phyloP scores from a whole-genome alignment of 140 eudicot species.

The Bidens hawaiensis region DNA sequence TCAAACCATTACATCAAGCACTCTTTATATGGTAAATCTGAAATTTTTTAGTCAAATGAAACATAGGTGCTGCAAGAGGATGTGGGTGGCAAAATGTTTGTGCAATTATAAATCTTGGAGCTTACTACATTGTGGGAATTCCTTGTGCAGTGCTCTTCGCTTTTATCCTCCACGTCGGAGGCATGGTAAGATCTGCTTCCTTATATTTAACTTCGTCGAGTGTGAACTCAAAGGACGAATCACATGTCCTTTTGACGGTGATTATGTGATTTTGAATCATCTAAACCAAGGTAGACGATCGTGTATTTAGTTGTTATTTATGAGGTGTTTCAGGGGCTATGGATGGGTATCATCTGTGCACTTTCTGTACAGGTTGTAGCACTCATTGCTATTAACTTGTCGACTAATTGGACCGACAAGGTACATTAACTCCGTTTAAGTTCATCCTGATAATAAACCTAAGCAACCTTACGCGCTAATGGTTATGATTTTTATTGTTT shows the following conservation, averaged over 20 bases:
- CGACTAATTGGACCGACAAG: conserved; percentile 60
- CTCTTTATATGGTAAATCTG: no score
- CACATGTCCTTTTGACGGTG: no score
- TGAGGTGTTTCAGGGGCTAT: conserved; percentile 50
- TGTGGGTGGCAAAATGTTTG: conserved; percentile 81
- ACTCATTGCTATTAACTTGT: conserved; percentile 44
- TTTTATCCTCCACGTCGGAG: conserved; percentile 64
- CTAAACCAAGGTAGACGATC: no score
- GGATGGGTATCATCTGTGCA: conserved; percentile 75
- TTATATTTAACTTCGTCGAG: not conserved
- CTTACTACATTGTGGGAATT: conserved; percentile 66
- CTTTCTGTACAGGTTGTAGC: conserved; percentile 53
- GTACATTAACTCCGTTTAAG: conserved; percentile 20
- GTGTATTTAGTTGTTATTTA: not conserved
- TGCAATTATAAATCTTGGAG: conserved; percentile 60
- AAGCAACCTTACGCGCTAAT: not conserved
- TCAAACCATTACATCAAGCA: no score
- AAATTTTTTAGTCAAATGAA: no score
- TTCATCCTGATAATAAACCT: not conserved
- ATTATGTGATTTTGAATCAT: no score
- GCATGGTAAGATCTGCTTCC: conserved; percentile 46
- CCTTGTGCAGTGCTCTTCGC: conserved; percentile 67
- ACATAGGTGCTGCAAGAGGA: conserved; percentile 73
- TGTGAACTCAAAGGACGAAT: not conserved
- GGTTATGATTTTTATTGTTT: conserved; percentile 3